These are phyloP conservation scores for Schizosaccharomyces versatilis DNA, from an alignment of 1,139 yeast genomes.

Conservation along the genomic window DNA sequence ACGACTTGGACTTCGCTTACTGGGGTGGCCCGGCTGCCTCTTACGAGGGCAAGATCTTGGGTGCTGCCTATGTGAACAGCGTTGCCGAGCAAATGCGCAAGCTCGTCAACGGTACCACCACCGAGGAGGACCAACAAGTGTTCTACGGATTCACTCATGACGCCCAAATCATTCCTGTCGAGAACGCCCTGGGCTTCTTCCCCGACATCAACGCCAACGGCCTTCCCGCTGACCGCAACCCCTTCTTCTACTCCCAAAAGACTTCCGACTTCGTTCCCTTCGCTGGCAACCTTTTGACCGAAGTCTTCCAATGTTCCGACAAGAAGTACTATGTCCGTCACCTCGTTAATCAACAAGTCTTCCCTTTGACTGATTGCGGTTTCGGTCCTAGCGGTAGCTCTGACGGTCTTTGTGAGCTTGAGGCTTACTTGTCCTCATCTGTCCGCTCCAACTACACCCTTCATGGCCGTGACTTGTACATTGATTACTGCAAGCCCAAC, in stretches of 20 bases:
- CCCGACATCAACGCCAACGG: not conserved
- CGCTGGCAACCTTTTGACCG: not conserved
- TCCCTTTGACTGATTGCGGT: not conserved
- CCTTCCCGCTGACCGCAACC: not conserved
- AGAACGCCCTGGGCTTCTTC: not conserved
- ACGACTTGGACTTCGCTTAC: not conserved
- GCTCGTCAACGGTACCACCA: not conserved
- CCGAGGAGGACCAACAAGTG: not conserved
- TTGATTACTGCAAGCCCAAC: no score
- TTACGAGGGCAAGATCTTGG: not conserved
- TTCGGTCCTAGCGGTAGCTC: not conserved
- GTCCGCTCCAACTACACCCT: not conserved
- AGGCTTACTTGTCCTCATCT: not conserved
- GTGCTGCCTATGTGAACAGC: not conserved
- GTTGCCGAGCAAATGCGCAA: not conserved
- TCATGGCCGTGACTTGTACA: not conserved
- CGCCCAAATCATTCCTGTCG: not conserved
- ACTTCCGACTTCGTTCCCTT: not conserved
- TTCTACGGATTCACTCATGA: not conserved
- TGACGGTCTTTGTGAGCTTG: not conserved
- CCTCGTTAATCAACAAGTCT: constrained; percentile 2
- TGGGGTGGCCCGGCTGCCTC: not conserved
- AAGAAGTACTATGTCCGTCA: not conserved
- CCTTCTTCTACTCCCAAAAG: not conserved
- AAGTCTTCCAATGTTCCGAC: not conserved